Conservation (phyloP, 352 stramenopile genomes). For the Aphanomyces astaci region DNA sequence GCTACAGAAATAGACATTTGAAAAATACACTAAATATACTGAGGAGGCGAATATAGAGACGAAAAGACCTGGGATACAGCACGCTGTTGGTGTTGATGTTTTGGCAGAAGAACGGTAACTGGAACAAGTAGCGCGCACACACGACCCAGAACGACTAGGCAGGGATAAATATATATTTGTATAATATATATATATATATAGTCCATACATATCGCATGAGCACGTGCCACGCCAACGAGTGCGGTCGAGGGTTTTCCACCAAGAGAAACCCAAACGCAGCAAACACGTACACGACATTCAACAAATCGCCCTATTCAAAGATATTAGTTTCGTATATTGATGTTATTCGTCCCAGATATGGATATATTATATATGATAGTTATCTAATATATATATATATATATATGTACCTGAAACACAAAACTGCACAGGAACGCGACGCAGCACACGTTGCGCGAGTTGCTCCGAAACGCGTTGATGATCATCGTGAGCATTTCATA, state of each 20-base stretch:
- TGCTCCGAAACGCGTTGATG: slow-evolving; percentile 61
- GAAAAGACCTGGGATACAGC: slow-evolving; percentile 67
- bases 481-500: slow-evolving; percentile 51
- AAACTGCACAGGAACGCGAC: slow-evolving; percentile 60
- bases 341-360: too few species aligned
- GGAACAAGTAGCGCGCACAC: slow-evolving; percentile 60
- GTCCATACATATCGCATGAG: slow-evolving; percentile 75
- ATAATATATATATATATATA: too few species aligned
- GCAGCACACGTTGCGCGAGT: slow-evolving; percentile 54
- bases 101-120: slow-evolving; percentile 74
- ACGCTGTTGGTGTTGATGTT: slow-evolving; percentile 44
- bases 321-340: too few species aligned
- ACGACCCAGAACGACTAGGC: slow-evolving; percentile 32
- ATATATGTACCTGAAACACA: slow-evolving; percentile 65
- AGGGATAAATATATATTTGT: slow-evolving; percentile 27
- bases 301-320: slow-evolving; percentile 49
- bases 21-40: neutral
- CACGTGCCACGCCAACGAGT: slow-evolving; percentile 54
- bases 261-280: slow-evolving; percentile 63
- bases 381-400: too few species aligned
- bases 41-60: too few species aligned
- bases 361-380: too few species aligned
- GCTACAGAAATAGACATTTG: slow-evolving; percentile 9
- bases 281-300: slow-evolving; percentile 75
- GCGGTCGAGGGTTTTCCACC: slow-evolving; percentile 68